Percentiles rank a stretch among this genome's conserved stretches.
phyloP scores from a whole-genome alignment of 768 basidiomycete genomes.

The Panaeolus cyanescens region DNA sequence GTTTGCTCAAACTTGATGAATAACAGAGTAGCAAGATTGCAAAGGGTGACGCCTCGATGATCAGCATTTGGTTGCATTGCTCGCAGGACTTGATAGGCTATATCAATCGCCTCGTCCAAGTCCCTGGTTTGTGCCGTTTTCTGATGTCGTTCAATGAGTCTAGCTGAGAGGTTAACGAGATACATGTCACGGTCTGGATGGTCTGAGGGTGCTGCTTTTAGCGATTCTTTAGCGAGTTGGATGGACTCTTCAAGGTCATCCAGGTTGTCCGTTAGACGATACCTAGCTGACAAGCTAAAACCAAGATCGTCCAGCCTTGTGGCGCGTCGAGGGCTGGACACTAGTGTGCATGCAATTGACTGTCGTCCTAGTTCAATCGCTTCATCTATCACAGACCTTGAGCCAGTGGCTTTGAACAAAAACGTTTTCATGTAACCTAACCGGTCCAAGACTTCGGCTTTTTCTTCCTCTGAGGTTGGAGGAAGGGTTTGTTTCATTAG shows the following conservation, averaged over 20 bases:
- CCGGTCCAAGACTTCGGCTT: background rate
- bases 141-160: background rate
- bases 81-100: background rate
- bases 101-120: background rate
- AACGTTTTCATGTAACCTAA: background rate
- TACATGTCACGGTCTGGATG: conserved; percentile 1
- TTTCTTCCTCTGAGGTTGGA: background rate
- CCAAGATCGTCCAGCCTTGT: background rate
- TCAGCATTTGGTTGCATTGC: background rate
- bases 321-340: background rate
- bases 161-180: background rate
- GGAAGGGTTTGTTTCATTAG: background rate
- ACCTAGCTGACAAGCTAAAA: background rate
- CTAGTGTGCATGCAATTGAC: background rate
- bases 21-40: background rate
- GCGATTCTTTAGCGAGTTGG: background rate
- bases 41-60: background rate
- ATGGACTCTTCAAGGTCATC: background rate
- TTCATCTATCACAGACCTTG: background rate
- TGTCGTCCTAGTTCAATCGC: background rate
- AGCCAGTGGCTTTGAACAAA: background rate
- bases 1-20: background rate
- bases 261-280: background rate
- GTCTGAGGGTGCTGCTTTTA: background rate
- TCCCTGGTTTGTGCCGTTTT: background rate